Evolutionary conservation across 2,329 filamentous ascomycete genomes (phyloP).

Genomic region (Aureobasidium leucospermi): DNA sequence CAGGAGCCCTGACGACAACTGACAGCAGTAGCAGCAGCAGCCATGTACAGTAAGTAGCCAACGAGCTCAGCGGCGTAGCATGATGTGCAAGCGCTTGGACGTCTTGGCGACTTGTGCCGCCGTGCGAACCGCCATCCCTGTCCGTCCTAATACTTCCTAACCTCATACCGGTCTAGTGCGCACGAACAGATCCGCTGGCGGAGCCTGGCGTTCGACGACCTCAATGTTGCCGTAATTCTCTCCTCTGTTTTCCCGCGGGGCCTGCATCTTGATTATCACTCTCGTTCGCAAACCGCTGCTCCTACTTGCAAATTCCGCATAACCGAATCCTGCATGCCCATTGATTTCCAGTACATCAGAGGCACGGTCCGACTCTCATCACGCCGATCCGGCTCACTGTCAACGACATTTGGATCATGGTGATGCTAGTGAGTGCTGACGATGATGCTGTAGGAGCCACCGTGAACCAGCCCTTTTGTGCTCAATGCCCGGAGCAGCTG

Average conservation of each 20-base stretch:
- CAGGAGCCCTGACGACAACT: slow-evolving; percentile 2
- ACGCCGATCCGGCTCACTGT: slow-evolving; percentile 4
- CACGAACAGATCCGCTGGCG: slow-evolving; percentile 7
- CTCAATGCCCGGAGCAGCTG: slow-evolving; percentile 2
- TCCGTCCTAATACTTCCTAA: background rate
- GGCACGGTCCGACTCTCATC: slow-evolving; percentile 10
- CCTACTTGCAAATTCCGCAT: background rate
- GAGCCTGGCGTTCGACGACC: slow-evolving; percentile 1
- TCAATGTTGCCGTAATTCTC: background rate
- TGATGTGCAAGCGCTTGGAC: slow-evolving; percentile 13
- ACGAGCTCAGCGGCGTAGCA: slow-evolving; percentile 11
- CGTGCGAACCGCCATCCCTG: slow-evolving; percentile 13
- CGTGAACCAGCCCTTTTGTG: background rate
- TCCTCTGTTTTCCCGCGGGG: background rate
- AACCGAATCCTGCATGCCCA: slow-evolving; percentile 3
- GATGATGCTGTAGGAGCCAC: background rate
- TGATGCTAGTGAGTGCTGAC: background rate
- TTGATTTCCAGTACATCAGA: background rate
- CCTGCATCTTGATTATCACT: slow-evolving; percentile 3
- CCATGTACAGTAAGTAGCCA: slow-evolving; percentile 7
- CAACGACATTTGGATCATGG: background rate
- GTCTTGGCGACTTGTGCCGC: slow-evolving; percentile 8
- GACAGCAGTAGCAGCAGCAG: slow-evolving; percentile 4
- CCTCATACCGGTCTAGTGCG: slow-evolving; percentile 3
- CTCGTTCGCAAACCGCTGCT: background rate